Evolutionary conservation across 805 yeast genomes (phyloP).

Genomic region (Zygoascus ofunaensis): DNA sequence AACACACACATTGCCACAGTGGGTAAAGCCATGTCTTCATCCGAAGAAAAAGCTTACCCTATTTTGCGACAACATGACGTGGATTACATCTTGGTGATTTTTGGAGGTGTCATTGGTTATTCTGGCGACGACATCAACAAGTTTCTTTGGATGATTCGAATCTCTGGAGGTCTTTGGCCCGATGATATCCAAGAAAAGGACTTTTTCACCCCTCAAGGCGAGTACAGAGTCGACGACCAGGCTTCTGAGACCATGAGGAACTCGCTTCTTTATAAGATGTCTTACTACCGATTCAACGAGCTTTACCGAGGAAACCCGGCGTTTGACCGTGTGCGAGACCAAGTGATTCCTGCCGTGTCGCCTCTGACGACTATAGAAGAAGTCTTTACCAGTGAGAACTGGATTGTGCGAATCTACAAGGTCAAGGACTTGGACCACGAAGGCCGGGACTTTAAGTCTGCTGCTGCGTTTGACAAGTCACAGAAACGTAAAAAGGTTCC

Average conservation of each 20-base stretch:
- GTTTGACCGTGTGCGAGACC: slow-evolving; percentile 82
- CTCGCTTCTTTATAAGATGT: slow-evolving; percentile 90
- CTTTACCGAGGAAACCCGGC: slow-evolving; percentile 39
- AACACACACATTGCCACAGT: slow-evolving; percentile 98
- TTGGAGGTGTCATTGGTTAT: slow-evolving; percentile 89
- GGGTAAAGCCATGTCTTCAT: slow-evolving; percentile 93
- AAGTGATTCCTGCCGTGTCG: slow-evolving; percentile 46
- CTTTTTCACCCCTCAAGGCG: slow-evolving; percentile 78
- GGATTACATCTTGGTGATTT: slow-evolving; percentile 84
- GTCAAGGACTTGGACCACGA: slow-evolving; percentile 79
- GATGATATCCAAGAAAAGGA: slow-evolving; percentile 86
- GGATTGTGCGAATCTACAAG: slow-evolving; percentile 92
- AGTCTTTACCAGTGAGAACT: slow-evolving; percentile 90
- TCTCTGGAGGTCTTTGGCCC: slow-evolving; percentile 99
- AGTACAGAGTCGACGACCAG: slow-evolving; percentile 71
- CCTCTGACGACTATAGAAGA: slow-evolving; percentile 77
- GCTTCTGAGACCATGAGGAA: slow-evolving; percentile 83
- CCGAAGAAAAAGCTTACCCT: slow-evolving; percentile 81
- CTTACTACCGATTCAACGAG: slow-evolving; percentile 77
- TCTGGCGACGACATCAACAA: slow-evolving; percentile 96
- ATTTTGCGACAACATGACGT: slow-evolving; percentile 87
- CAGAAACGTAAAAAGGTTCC: slow-evolving; percentile 18
- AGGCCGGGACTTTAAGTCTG: slow-evolving; percentile 52
- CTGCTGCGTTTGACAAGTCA: slow-evolving; percentile 9
- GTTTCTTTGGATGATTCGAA: slow-evolving; percentile 97